Base-by-base conservation (phyloP, 2,329 filamentous ascomycete genomes). In the Colletotrichum sp. region DNA sequence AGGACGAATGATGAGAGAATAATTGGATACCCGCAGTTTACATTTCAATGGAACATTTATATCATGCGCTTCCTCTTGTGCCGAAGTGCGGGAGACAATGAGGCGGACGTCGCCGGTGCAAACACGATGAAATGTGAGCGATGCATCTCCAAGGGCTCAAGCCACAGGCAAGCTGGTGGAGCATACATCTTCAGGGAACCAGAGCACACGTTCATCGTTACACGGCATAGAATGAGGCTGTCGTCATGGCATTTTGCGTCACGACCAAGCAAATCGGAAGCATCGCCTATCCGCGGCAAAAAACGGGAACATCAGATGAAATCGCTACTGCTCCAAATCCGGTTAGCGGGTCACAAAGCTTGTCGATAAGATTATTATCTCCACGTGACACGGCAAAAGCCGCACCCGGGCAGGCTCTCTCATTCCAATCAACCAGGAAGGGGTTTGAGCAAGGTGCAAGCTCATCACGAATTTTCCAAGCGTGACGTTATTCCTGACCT, bases 381-480 rank as follows among this genome's bases (percentile, higher is more conserved):
- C 18, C 76, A 78, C 75, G 65, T 76, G 73, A 77, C 13, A 28
- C 73, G 76, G 68, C 52, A 55, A 55, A 16, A 60, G 64, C 72
- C 76, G 72, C 26, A 26, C 24, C 28, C 18, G 36, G 34, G 57
- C 59, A 55, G 71, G 60, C 36, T 74, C 72, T 74, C 72, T 34
- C 65, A 28, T 76, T 63, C 67, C 60, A 66, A 71, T 64, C 71
- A 75, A 39, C 52, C 62, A n/a, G 52, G 75, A 75, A 75, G 67
- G 66, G 71, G 71, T 75, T 75, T 75, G 66, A 67, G 60, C 26
- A 55, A 63, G 66, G 30, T 75, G 28, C 66, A 68, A 76, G 71
- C 60, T 75, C 72, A 64, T 62, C 71, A 63, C 75, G 66, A 75
- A 71, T 63, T 75, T 71, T 68, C 62, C 32, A 49, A 68, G 24